Conservation (phyloP, 306 rosid genomes). For the Echinosophora koreensis region DNA sequence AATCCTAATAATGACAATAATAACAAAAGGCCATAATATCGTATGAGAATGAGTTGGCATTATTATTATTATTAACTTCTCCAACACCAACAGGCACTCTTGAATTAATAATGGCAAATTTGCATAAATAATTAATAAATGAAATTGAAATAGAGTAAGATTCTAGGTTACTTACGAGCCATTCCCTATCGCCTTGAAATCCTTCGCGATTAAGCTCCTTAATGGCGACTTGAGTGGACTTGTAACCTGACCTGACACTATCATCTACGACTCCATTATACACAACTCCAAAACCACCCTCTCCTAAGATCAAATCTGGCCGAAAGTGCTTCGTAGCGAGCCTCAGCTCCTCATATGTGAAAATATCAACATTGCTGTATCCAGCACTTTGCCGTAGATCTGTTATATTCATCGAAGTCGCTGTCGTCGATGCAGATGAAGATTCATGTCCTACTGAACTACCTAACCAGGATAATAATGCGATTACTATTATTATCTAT, state of each 20-base stretch:
- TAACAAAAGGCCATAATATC: no score
- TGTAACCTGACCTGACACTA: slow-evolving; percentile 69
- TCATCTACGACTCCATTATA: slow-evolving; percentile 88
- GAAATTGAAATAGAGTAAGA: not conserved
- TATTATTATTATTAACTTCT: no score
- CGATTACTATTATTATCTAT: not conserved
- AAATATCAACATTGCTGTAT: slow-evolving; percentile 73
- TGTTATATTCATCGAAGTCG: slow-evolving; percentile 61
- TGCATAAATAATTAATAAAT: no score
- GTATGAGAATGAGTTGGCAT: no score
- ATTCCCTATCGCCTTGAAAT: slow-evolving; percentile 98
- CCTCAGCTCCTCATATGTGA: slow-evolving; percentile 76
- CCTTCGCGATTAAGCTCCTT: slow-evolving; percentile 98
- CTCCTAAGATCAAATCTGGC: slow-evolving; percentile 87
- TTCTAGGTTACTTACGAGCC: slow-evolving; percentile 80
- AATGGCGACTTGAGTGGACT: slow-evolving; percentile 77
- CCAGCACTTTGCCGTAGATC: slow-evolving; percentile 81
- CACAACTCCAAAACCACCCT: slow-evolving; percentile 98
- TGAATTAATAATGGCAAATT: no score
- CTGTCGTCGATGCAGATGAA: slow-evolving; percentile 17
- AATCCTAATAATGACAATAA: no score
- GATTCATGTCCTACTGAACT: slow-evolving; percentile 53
- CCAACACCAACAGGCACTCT: no score
- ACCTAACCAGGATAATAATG: not conserved
- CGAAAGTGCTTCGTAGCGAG: slow-evolving; percentile 82